Percentiles rank a stretch among this genome's conserved stretches.
Evolutionary conservation across 2,329 filamentous ascomycete species (phyloP).

Genomic region (Trichoderma sp.): DNA sequence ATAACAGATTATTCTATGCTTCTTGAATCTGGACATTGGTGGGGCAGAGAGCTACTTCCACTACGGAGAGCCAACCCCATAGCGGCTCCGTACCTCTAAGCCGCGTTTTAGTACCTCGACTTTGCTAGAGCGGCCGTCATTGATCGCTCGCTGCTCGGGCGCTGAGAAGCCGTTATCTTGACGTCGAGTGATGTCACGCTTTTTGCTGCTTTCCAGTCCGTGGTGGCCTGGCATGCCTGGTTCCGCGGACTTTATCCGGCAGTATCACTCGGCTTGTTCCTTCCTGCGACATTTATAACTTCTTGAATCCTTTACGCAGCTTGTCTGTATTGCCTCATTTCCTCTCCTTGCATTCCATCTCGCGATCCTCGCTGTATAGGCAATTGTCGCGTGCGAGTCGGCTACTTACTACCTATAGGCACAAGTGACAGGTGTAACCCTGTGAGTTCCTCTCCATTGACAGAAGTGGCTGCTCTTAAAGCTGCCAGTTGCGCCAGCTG

Average conservation of each 20-base stretch:
- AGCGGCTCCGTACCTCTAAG: background rate
- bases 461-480: background rate
- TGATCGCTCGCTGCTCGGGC: background rate
- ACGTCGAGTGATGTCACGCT: slow-evolving; percentile 18
- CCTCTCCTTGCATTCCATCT: background rate
- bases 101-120: background rate
- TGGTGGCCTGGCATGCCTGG: background rate
- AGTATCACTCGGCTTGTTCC: background rate
- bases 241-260: background rate
- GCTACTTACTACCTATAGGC: background rate
- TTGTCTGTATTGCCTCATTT: background rate
- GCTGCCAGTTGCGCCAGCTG: background rate
- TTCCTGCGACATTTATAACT: slow-evolving; percentile 15
- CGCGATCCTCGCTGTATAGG: background rate
- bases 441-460: background rate
- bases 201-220: background rate
- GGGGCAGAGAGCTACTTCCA: background rate
- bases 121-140: background rate
- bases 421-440: background rate
- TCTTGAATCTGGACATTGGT: slow-evolving; percentile 1
- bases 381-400: slow-evolving; percentile 2
- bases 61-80: background rate
- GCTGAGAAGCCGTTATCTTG: background rate
- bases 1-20: background rate
- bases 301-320: background rate